Evolutionary conservation across 768 basidiomycete genomes (phyloP), one percentile per base, ranked within the genome.

Genomic region (Sporobolomyces roseus): DNA sequence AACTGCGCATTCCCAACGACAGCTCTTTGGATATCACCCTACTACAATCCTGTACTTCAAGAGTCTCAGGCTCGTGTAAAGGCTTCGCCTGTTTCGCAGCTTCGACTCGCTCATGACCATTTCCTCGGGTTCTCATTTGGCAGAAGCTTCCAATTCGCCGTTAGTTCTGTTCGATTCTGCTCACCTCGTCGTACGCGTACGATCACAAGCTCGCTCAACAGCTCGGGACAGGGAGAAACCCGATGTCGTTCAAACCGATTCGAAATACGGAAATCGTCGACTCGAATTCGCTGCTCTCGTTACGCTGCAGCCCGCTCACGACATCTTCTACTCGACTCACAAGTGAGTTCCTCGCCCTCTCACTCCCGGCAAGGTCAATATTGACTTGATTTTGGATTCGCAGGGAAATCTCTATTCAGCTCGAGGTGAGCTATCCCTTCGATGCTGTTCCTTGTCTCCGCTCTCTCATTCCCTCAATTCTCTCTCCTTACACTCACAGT

Each of bases 281-380:
- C 96, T 96, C n/a, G 96, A 99, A 78, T 99, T 97, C 78, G 83
- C 84, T 4, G 79, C 86, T 23, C 96, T 96, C 0, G 96, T 98
- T 56, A 92, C 98, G 2, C 82, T 99, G 7, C 77, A 79, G 48
- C 71, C 78, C 46, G 74, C 76, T 0, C 70, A 76, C 53, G 73
- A 71, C 58, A 92, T 96, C 78, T 96, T 92, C 78, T 88, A 83
- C 76, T 83, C 90, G 19, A 94, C 96, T 65, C 94, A 97, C 80
- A 96, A 94, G 80, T 93, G 96, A 43, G 58, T 59, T n/a, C n/a
- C n/a, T n/a, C n/a, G n/a, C n/a, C n/a, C n/a, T n/a, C 38, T 41
- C 17, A 21, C 62, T 54, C 14, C 14, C n/a, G 4, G 38, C 55
- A 21, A 41, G 27, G 30, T 21, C 27, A 12, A 17, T 14, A 43